A percentile compares a stretch with the other conserved stretches of the same genome.
These are phyloP conservation scores for Trichoderma gracile DNA, from an alignment of 2,329 filamentous ascomycete species.

Conservation along the genomic window DNA sequence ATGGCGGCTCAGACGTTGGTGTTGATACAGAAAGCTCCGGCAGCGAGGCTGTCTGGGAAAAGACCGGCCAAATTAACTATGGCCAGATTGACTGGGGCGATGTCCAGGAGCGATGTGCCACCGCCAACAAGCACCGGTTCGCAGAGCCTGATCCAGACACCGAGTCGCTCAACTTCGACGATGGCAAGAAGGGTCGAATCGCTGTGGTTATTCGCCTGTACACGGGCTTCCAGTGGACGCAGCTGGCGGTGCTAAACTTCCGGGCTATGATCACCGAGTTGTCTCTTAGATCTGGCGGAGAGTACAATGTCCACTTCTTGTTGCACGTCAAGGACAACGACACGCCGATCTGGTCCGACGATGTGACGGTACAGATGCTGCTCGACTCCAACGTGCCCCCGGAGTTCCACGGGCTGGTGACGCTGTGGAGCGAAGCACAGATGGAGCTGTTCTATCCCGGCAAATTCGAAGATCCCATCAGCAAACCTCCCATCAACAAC, in stretches of 20 bases:
- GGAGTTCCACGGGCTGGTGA: conserved; percentile 79
- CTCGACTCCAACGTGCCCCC: conserved; percentile 65
- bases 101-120: conserved; percentile 55
- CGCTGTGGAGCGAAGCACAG: conserved; percentile 81
- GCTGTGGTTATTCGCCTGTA: conserved; percentile 81
- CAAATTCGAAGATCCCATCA: conserved; percentile 68
- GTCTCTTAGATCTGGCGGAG: conserved; percentile 72
- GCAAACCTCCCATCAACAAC: conserved; percentile 55
- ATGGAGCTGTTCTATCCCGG: conserved; percentile 76
- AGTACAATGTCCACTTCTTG: conserved; percentile 81
- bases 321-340: conserved; percentile 81
- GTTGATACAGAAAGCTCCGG: conserved; percentile 71
- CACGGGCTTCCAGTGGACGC: conserved; percentile 74
- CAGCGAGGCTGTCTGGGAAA: conserved; percentile 59
- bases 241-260: conserved; percentile 76
- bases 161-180: conserved; percentile 36
- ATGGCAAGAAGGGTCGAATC: conserved; percentile 57
- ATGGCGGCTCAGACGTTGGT: conserved; percentile 71
- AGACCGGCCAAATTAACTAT: conserved; percentile 59
- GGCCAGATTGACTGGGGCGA: conserved; percentile 55
- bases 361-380: conserved; percentile 69
- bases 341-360: conserved; percentile 78
- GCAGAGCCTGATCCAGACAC: conserved; percentile 43
- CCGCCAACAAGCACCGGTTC: conserved; percentile 65
- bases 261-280: conserved; percentile 80